Evolutionary conservation across 2,329 filamentous ascomycete species (phyloP), one percentile per base, ranked within the genome.

Genomic region (Thermochaetoides dissita): DNA sequence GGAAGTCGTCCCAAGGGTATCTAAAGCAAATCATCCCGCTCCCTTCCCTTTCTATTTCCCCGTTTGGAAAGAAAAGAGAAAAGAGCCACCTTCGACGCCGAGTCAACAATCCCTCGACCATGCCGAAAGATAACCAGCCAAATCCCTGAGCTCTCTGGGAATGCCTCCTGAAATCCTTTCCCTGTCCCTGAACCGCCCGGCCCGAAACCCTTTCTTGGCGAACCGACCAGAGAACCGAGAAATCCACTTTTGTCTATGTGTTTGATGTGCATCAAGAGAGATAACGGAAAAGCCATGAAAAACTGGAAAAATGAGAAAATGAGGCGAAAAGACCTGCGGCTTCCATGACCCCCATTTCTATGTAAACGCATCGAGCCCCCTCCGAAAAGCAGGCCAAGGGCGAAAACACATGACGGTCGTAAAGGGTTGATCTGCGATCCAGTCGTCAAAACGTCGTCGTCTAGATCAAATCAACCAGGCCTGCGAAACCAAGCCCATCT

Each of bases 241-340:
- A 74, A 74, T 73, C 72, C 71, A 70, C 69, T 75, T 76, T 76
- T 75, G 69, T 77, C 72, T 77, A 76, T 72, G 55, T 58, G 54
- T 55, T 53, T 53, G 56, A 56, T 53, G 55, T 58, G 57, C 51
- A 12, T 35, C 7, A 11, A 24, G 17, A 24, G 17, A 24, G 17
- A 3, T 24, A 24, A 24, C 17, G 5, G 17, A 24, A 24, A 24
- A 24, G 6, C n/a, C 10, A 49, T 49, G 38, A 40, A 49, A 49
- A 46, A 49, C 46, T 46, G 48, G 46, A 39, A 45, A 47, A 45
- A 49, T 51, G 44, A 47, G 36, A 48, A 51, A 40, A 49, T 48
- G 50, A 50, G 42, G 40, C 45, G 43, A 48, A 54, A 51, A 38
- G 44, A 39, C 46, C 40, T 49, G 53, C 55, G 54, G 53, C 54